Base-by-base conservation (phyloP, 495 filamentous ascomycete species). In the Annulohypoxylon bovei region DNA sequence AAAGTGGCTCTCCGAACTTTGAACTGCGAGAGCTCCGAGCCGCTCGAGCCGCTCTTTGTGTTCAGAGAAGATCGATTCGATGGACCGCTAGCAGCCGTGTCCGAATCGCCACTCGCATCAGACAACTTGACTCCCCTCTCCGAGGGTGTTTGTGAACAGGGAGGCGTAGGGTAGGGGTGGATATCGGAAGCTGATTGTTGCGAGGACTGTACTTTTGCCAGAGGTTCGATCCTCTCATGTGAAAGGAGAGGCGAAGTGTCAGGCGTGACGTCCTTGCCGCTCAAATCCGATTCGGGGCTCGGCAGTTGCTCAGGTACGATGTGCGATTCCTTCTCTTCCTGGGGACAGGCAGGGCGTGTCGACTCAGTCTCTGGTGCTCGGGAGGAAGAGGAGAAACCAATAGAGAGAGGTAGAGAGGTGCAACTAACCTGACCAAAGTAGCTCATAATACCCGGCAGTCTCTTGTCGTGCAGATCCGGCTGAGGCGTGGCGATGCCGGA, bases 341-440 rank as follows among this genome's bases (percentile, higher is more conserved):
- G 69, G 68, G 77, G 75, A 60, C 72, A 68, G 64, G 71, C 33
- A 74, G 79, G 70, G 68, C 70, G 72, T 56, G 74, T 73, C 67
- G 73, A 69, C 73, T 75, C 64, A 75, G 80, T 72, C 65, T 78
- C 78, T 69, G 71, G 61, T 75, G 80, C 69, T 75, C 77, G 80
- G 71, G 70, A 77, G 50, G 67, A 70, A 60, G 67, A 78, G 70
- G 79, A 81, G 63, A 76, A 65, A 46, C 77, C 68, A 67, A 75
- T 75, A 65, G 74, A 75, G 71, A 69, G 75, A 72, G 77, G 74
- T 79, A 80, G 73, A 83, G 81, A 81, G 77, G 78, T 83, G 82
- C 79, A 85, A 97, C 94, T 87, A 95, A 98, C 94, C 94, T 98
- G 94, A 83, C 91, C 91, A 87, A 95, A 97, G 85, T 93, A 97